phyloP scores from a whole-genome alignment of 2,329 filamentous ascomycete genomes.

The Monosporascus sp. region DNA sequence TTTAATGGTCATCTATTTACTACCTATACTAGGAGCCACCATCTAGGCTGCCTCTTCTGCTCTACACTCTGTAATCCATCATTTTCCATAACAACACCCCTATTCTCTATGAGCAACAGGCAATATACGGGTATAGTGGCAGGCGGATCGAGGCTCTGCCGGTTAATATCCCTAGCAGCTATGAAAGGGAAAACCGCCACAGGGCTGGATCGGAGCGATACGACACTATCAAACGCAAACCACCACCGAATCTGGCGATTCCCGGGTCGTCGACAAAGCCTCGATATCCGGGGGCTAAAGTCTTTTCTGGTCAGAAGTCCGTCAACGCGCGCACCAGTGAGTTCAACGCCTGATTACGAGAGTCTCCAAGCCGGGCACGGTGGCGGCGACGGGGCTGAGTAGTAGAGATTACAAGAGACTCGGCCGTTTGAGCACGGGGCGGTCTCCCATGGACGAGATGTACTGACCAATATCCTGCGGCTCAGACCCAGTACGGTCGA shows the following conservation, averaged over 20 bases:
- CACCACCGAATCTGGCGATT: slow-evolving; percentile 12
- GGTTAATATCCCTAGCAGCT: background rate
- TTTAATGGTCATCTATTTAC: too few relatives aligned
- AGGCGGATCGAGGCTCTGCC: too few relatives aligned
- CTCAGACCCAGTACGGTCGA: too few relatives aligned
- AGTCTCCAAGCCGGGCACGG: slow-evolving; percentile 18
- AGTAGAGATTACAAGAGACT: background rate
- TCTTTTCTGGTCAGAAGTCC: slow-evolving; percentile 13
- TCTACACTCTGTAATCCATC: too few relatives aligned
- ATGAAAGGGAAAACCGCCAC: background rate
- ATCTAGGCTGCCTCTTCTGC: too few relatives aligned
- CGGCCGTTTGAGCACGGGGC: slow-evolving; percentile 15
- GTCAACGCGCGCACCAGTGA: slow-evolving; percentile 12
- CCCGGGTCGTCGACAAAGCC: slow-evolving; percentile 11
- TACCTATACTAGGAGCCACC: too few relatives aligned
- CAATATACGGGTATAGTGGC: too few relatives aligned
- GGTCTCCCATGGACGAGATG: slow-evolving; percentile 2
- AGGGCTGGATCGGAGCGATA: slow-evolving; percentile 1
- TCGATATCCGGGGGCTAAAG: slow-evolving; percentile 15
- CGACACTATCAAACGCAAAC: slow-evolving; percentile 18
- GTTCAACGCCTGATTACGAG: slow-evolving; percentile 14
- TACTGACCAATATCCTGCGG: too few relatives aligned
- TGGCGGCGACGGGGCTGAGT: slow-evolving; percentile 3
- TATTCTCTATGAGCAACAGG: too few relatives aligned
- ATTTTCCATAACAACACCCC: too few relatives aligned